Base-by-base conservation (phyloP, 768 basidiomycete species). In the Rhodocollybia butyracea region DNA sequence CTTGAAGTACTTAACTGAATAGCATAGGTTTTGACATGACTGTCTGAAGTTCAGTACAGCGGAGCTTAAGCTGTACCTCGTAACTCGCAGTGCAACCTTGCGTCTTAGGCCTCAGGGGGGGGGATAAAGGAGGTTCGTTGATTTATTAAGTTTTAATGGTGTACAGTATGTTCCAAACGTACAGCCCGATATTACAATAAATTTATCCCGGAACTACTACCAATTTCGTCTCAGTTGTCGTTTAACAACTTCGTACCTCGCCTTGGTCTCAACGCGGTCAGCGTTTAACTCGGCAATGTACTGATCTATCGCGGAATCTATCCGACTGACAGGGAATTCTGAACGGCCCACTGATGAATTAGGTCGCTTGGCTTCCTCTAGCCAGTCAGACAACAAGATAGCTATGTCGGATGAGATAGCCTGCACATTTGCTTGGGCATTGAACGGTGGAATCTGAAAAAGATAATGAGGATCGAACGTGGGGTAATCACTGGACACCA, bases 371-470 rank as follows among this genome's bases (percentile, higher is more conserved):
- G 80, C 86, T 55, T 86, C 88, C 54, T 87, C 82, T 30, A 92
- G 65, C 91, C 91, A 94, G 62, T 93, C 91, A 21, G 74, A 76
- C 17, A 94, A 69, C n/a, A 94, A 75, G 38, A 90, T 70, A 38
- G 91, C 89, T 64, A 94, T 90, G 62, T 92, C 91, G 7, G 86
- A 79, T 0, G 90, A 91, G 54, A 93, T 81, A 38, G 84, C 79
- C 64, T 92, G 89, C 3, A 91, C 87, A 58, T 89, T 89, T 31
- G 76, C 77, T 63, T 90, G 90, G 45, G 83, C 82, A 64, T 91
- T 89, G 75, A 91, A 94, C 6, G 91, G 89, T 15, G 91, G 88
- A 21, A 91, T 80, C 89, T 91, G 59, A 4, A 31, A 30, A 56
- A 17, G 27, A 50, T 27, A 34, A 8, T 36, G 17, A 56, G 63